Evolutionary conservation across 768 basidiomycete species (phyloP).

Genomic region (Lepiota subincarnata): DNA sequence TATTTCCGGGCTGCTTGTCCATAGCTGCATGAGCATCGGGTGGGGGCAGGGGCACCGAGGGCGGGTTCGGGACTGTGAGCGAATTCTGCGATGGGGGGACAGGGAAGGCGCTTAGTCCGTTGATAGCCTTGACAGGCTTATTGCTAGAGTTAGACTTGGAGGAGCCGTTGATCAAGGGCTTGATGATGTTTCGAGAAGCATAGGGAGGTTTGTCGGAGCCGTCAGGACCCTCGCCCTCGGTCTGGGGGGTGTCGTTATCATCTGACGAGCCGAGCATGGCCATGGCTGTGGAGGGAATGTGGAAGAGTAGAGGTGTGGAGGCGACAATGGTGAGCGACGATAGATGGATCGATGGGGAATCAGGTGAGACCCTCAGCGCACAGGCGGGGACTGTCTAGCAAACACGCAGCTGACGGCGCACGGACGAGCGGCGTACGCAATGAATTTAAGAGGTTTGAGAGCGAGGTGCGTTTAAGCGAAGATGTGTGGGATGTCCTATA

Average conservation of each 20-base stretch:
- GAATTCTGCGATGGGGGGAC: neutral
- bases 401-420: slow-evolving; percentile 8
- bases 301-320: slow-evolving; percentile 14
- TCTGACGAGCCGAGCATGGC: slow-evolving; percentile 44
- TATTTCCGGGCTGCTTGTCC: slow-evolving; percentile 48
- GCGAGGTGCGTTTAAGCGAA: slow-evolving; percentile 21
- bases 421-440: slow-evolving; percentile 4
- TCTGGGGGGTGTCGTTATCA: slow-evolving; percentile 42
- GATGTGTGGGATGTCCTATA: slow-evolving; percentile 31
- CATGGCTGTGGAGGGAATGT: slow-evolving; percentile 28
- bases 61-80: slow-evolving; percentile 16
- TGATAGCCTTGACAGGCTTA: slow-evolving; percentile 14
- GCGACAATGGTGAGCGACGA: slow-evolving; percentile 15
- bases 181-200: slow-evolving; percentile 22
- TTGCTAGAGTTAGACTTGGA: slow-evolving; percentile 14
- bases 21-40: slow-evolving; percentile 44
- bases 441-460: slow-evolving; percentile 17
- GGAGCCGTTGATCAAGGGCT: slow-evolving; percentile 14
- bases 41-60: slow-evolving; percentile 45
- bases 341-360: too few species aligned
- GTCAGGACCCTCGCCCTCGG: slow-evolving; percentile 55
- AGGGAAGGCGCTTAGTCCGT: slow-evolving; percentile 16
- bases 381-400: slow-evolving; percentile 20
- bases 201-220: slow-evolving; percentile 50
- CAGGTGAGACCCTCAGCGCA: too few species aligned